Conservation (phyloP, 352 stramenopile genomes). For the Globisporangium orthogonon region DNA sequence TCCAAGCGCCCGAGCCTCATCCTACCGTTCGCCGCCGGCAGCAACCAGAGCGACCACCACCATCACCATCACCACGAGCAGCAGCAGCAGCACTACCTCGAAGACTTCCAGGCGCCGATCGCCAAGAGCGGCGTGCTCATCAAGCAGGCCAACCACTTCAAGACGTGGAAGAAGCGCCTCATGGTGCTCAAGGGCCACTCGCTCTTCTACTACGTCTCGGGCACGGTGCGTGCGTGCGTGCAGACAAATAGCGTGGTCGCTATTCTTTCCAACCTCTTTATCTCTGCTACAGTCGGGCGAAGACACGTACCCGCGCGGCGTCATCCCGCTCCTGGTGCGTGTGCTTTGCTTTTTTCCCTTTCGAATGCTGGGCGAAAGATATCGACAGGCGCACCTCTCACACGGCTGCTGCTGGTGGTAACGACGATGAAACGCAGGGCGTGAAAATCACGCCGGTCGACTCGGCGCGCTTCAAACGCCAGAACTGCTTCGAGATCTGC, state of each 20-base stretch:
- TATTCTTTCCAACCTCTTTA: too few relatives aligned
- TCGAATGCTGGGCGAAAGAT: too few relatives aligned
- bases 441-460: constrained; percentile 80
- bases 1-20: constrained; percentile 74
- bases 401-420: constrained; percentile 1
- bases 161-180: constrained; percentile 86
- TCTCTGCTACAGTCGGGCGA: constrained; percentile 51
- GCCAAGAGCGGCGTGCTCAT: constrained; percentile 82
- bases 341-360: background rate
- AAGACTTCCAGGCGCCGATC: constrained; percentile 78
- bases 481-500: constrained; percentile 86
- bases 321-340: constrained; percentile 61
- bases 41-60: constrained; percentile 10
- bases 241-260: too few relatives aligned
- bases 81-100: constrained; percentile 36
- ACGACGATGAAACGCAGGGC: constrained; percentile 12
- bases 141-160: constrained; percentile 86
- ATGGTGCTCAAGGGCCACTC: constrained; percentile 87
- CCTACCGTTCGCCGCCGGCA: constrained; percentile 41
- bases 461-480: constrained; percentile 70
- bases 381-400: background rate
- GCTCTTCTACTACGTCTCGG: constrained; percentile 86
- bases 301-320: constrained; percentile 76
- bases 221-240: constrained; percentile 39
- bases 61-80: background rate